phyloP scores from a whole-genome alignment of 2,329 filamentous ascomycete genomes.

The Ceratocystis diversiconidia region DNA sequence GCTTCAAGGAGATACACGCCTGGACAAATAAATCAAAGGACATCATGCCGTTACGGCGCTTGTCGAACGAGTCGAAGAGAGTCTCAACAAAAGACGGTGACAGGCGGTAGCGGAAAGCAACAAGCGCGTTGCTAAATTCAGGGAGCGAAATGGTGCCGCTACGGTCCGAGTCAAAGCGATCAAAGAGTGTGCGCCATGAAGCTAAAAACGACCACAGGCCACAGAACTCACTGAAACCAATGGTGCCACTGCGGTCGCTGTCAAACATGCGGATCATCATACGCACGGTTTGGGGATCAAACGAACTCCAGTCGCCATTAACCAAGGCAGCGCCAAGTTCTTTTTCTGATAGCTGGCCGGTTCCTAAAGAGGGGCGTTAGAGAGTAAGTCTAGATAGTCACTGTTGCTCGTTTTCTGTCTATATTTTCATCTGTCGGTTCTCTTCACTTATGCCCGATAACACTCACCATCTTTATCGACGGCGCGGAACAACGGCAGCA shows the following conservation, averaged over 20 bases:
- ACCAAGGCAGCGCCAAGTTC: constrained; percentile 84
- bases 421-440: not conserved
- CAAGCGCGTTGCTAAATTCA: constrained; percentile 81
- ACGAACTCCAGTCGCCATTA: constrained; percentile 90
- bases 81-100: constrained; percentile 70
- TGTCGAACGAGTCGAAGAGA: constrained; percentile 82
- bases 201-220: constrained; percentile 92
- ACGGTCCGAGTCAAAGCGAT: constrained; percentile 81
- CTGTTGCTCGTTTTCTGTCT: not conserved
- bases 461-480: constrained; percentile 69
- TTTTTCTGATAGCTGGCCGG: constrained; percentile 67
- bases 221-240: constrained; percentile 92
- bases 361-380: constrained; percentile 32
- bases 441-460: not conserved
- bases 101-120: constrained; percentile 86
- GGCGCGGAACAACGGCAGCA: constrained; percentile 75
- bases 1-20: constrained; percentile 88
- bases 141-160: constrained; percentile 72
- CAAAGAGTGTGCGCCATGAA: constrained; percentile 86
- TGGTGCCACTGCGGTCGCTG: constrained; percentile 71
- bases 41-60: constrained; percentile 54
- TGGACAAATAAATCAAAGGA: constrained; percentile 96
- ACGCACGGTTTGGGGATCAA: constrained; percentile 83
- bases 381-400: not conserved
- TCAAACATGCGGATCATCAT: constrained; percentile 99